Evolutionary conservation across 768 basidiomycete genomes (phyloP).

Genomic region (Termitomyces sp.): DNA sequence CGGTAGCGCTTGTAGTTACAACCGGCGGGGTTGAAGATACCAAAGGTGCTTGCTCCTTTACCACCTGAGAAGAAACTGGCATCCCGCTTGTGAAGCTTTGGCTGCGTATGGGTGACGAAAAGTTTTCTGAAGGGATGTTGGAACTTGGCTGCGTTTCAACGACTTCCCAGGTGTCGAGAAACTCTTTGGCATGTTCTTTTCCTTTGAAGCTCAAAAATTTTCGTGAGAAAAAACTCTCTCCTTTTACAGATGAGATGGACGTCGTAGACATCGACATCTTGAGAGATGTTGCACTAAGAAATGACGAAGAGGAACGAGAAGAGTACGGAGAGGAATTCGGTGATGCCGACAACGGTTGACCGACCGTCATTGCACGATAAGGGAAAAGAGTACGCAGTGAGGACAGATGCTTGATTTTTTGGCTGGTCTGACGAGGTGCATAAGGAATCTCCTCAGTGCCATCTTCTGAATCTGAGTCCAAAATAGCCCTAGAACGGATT

Average conservation of each 20-base stretch:
- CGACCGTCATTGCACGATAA: slow-evolving; percentile 27
- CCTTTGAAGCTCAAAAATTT: slow-evolving; percentile 35
- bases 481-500: slow-evolving; percentile 25
- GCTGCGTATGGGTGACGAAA: slow-evolving; percentile 23
- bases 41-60: neutral
- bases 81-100: slow-evolving; percentile 24
- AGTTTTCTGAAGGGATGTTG: slow-evolving; percentile 22
- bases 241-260: slow-evolving; percentile 28
- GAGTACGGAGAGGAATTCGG: slow-evolving; percentile 36
- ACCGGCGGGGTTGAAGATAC: slow-evolving; percentile 4
- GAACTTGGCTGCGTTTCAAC: slow-evolving; percentile 22
- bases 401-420: slow-evolving; percentile 37
- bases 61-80: slow-evolving; percentile 6
- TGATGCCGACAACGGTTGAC: slow-evolving; percentile 36
- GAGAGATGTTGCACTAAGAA: slow-evolving; percentile 45
- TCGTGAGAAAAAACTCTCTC: slow-evolving; percentile 28
- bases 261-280: slow-evolving; percentile 27
- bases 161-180: slow-evolving; percentile 44
- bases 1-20: slow-evolving; percentile 1
- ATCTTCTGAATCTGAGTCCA: slow-evolving; percentile 25
- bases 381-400: slow-evolving; percentile 45
- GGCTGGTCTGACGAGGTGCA: slow-evolving; percentile 11
- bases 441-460: slow-evolving; percentile 7
- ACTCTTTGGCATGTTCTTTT: slow-evolving; percentile 33
- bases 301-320: slow-evolving; percentile 27